Base-by-base conservation (phyloP, 495 filamentous ascomycete genomes). In the Hypoxylon trugodes region DNA sequence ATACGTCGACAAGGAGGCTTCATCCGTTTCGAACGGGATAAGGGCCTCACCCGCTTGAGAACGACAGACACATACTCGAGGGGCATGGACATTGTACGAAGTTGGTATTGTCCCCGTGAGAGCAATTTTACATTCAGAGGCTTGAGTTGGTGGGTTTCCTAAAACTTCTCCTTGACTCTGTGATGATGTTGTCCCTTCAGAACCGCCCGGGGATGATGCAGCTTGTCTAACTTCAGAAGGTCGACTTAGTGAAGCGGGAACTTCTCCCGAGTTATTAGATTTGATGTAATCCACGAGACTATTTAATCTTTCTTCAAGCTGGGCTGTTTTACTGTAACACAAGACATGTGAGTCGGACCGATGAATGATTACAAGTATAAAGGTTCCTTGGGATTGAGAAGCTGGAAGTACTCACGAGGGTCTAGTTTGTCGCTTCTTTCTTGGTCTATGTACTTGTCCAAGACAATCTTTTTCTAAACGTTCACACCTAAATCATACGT, bases 1-100 rank as follows among this genome's bases (percentile, higher is more conserved):
- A 51, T 74, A 80, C 9, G 63, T 75, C 13, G 70, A 65, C 24
- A 79, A 40, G 6, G 76, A 66, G 4, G 65, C 59, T 22, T 80
- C 76, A 24, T 77, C 75, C 2, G 59, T 48, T n/a, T 72, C 68
- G 16, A 54, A 60, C 4, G 61, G 65, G 15, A 50, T 36, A 7
- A 61, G 59, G 16, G 24, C 51, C 19, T 65, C 65, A 32, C 69
- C 54, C 15, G 50, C 37, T 8, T 57, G 59, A 8, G 59, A 45
- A 19, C 66, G 66, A 35, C 69, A 72, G 19, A 72, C 62, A 36
- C 66, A 72, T 30, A 65, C 16, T 6, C 42, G 59, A 38, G 71
- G 71, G 7, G 69, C 69, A 48, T 54, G 63, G 12, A 61, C 60
- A 38, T 74, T 71, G 36, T 70, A 74, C 6, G 51, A 66, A 12